phyloP scores from a whole-genome alignment of 2,329 filamentous ascomycete genomes.

The Phoma sp. region DNA sequence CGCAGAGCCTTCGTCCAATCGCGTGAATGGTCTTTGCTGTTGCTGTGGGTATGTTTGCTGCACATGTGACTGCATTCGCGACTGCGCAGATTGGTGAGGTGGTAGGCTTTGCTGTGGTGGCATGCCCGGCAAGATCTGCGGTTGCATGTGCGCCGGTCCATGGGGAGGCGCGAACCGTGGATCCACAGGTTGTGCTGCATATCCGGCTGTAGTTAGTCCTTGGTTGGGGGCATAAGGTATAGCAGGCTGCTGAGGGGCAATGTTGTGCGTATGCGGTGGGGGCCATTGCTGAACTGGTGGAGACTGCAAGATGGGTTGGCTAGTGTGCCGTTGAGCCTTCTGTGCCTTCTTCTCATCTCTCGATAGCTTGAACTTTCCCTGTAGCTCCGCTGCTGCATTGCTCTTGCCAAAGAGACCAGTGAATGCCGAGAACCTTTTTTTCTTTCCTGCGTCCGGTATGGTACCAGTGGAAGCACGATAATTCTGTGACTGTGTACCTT shows the following conservation, averaged over 20 bases:
- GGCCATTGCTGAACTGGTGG: constrained; percentile 24
- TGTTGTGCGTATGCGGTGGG: constrained; percentile 24
- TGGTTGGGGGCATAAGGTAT: constrained; percentile 24
- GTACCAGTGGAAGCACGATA: constrained; percentile 23
- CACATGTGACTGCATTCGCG: constrained; percentile 17
- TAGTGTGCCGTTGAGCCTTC: constrained; percentile 37
- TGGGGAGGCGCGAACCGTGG: constrained; percentile 19
- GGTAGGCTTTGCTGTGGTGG: constrained; percentile 19
- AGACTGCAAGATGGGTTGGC: constrained; percentile 16
- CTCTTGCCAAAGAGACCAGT: constrained; percentile 53
- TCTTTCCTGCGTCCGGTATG: constrained; percentile 41
- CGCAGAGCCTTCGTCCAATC: constrained; percentile 27
- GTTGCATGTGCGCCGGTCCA: constrained; percentile 6
- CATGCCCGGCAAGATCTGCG: constrained; percentile 21
- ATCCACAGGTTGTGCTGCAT: constrained; percentile 25
- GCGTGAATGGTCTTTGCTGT: constrained; percentile 8
- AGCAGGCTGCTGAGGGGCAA: constrained; percentile 23
- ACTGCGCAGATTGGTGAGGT: constrained; percentile 8
- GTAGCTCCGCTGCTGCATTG: constrained; percentile 36
- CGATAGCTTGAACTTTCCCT: constrained; percentile 43
- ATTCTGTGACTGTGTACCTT: constrained; percentile 17
- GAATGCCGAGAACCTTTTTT: constrained; percentile 55
- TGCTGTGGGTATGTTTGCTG: constrained; percentile 14
- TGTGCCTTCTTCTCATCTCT: constrained; percentile 47
- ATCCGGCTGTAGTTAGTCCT: constrained; percentile 21